These are phyloP conservation scores for Eucalyptus pauciflora DNA, from an alignment of 345 rosid species.

Conservation along the genomic window DNA sequence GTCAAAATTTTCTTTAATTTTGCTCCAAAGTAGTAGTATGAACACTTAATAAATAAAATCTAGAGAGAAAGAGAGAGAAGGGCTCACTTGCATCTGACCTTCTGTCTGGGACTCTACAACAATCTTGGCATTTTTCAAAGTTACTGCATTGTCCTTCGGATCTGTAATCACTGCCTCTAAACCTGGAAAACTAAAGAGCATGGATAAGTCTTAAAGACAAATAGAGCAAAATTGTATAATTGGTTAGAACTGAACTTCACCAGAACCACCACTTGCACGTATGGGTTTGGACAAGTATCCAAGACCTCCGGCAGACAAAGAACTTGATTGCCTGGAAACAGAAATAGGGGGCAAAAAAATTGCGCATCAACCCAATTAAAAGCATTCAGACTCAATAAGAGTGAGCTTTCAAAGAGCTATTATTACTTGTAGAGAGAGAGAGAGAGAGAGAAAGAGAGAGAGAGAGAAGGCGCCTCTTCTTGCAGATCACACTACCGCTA, in stretches of 20 bases:
- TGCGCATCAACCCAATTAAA: neutral
- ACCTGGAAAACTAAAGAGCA: slow-evolving; percentile 5
- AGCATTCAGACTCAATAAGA: neutral
- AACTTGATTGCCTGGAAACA: neutral
- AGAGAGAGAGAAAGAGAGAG: neutral
- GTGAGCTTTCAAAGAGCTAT: neutral
- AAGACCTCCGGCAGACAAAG: neutral
- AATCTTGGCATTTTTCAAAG: slow-evolving; percentile 33
- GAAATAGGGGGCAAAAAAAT: neutral
- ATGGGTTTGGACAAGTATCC: slow-evolving; percentile 9
- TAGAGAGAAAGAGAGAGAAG: neutral
- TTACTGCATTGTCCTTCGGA: slow-evolving; percentile 18
- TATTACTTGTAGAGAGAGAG: neutral
- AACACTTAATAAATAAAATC: neutral
- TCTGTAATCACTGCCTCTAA: slow-evolving; percentile 41
- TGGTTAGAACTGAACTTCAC: slow-evolving; percentile 1
- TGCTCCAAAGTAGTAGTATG: neutral
- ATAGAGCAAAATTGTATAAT: neutral
- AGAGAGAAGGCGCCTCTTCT: neutral
- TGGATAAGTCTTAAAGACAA: neutral
- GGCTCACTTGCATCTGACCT: slow-evolving; percentile 36
- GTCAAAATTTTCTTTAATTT: neutral
- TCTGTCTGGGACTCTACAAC: slow-evolving; percentile 31
- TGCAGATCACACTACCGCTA: neutral
- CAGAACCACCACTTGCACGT: slow-evolving; percentile 35